Evolutionary conservation across 1,139 yeast genomes (phyloP).

Genomic region (Zygosaccharomyces pseudobailii): DNA sequence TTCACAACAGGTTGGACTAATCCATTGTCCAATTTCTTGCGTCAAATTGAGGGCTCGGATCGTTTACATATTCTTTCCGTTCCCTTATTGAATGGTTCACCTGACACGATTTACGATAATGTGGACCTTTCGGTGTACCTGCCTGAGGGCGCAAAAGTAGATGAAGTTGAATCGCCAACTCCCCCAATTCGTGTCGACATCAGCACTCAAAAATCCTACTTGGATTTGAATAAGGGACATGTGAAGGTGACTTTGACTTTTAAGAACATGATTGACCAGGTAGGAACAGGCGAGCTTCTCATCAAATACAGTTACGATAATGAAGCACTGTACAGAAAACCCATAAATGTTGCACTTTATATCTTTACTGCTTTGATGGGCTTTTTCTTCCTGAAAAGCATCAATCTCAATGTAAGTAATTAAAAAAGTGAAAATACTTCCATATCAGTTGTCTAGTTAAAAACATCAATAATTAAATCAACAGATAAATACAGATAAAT

Average conservation of each 20-base stretch:
- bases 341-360: constrained; percentile 60
- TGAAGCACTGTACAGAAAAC: constrained; percentile 55
- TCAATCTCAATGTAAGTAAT: constrained; percentile 18
- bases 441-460: background rate
- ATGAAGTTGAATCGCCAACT: constrained; percentile 57
- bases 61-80: constrained; percentile 60
- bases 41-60: constrained; percentile 36
- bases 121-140: constrained; percentile 61
- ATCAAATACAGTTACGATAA: constrained; percentile 60
- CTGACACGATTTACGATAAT: constrained; percentile 60
- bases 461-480: background rate
- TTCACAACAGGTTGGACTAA: constrained; percentile 92
- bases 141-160: constrained; percentile 80
- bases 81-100: constrained; percentile 71
- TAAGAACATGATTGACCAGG: constrained; percentile 65
- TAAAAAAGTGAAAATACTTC: background rate
- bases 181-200: constrained; percentile 38
- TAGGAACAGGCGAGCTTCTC: constrained; percentile 52
- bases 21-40: constrained; percentile 50
- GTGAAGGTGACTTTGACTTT: constrained; percentile 64
- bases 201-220: constrained; percentile 54
- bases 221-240: constrained; percentile 77
- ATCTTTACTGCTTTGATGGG: constrained; percentile 59
- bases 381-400: constrained; percentile 43
- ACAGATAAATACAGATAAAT: background rate